Evolutionary conservation across 176 grass and related monocot genomes (phyloP).

Genomic region (Puya raimondii): DNA sequence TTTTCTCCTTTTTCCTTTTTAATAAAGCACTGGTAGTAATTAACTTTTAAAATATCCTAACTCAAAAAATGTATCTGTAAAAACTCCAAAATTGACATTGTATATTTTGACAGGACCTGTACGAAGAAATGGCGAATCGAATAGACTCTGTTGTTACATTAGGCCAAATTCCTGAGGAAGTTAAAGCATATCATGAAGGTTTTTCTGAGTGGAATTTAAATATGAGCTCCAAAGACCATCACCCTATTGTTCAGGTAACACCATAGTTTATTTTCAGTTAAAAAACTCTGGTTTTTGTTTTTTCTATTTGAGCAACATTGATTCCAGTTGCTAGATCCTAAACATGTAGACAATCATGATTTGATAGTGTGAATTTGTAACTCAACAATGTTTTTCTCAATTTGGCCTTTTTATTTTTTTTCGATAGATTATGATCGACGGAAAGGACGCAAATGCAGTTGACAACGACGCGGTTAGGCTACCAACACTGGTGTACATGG

Average conservation of each 20-base stretch:
- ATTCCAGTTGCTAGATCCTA: no score
- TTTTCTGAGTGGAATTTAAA: slow-evolving; percentile 52
- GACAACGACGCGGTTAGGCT: slow-evolving; percentile 27
- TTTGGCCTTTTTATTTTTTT: not conserved
- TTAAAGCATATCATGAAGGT: slow-evolving; percentile 40
- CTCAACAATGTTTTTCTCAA: not conserved
- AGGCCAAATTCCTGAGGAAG: slow-evolving; percentile 39
- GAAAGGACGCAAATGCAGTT: slow-evolving; percentile 25
- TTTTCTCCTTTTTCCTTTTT: not conserved
- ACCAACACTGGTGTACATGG: slow-evolving; percentile 84
- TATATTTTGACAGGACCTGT: slow-evolving; percentile 32
- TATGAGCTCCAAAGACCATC: slow-evolving; percentile 35
- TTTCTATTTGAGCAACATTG: no score
- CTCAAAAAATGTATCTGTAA: no score
- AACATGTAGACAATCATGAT: no score
- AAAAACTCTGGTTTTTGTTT: no score
- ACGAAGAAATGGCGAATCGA: slow-evolving; percentile 42
- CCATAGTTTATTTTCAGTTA: no score
- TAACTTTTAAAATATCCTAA: no score
- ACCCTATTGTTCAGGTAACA: slow-evolving; percentile 62
- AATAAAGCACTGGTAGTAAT: not conserved
- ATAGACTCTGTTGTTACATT: slow-evolving; percentile 33
- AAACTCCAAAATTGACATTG: not conserved
- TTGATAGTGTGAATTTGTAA: no score
- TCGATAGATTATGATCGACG: slow-evolving; percentile 57